Percentiles rank a stretch among this genome's conserved stretches.
Evolutionary conservation across 1,284 basidiomycete genomes (phyloP).

Genomic region (Hortiboletus rubellus): DNA sequence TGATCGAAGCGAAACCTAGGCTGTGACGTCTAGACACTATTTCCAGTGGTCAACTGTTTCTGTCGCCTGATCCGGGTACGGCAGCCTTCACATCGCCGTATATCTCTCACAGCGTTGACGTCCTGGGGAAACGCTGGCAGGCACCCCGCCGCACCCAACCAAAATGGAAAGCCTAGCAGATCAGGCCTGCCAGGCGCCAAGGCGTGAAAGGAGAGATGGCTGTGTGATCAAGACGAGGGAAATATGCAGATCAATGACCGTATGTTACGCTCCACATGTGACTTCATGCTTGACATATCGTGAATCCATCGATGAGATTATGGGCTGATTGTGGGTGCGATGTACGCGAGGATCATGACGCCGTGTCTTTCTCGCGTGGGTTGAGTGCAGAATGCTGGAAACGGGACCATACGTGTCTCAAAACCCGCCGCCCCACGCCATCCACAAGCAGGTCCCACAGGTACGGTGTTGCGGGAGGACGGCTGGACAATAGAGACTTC

Average conservation of each 20-base stretch:
- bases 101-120: neutral
- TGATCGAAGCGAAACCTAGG: neutral
- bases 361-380: conserved; percentile 14
- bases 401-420: neutral
- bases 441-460: conserved; percentile 5
- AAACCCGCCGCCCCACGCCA: conserved; percentile 21
- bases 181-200: neutral
- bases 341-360: conserved; percentile 14
- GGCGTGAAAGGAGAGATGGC: conserved; percentile 6
- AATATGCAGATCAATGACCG: conserved; percentile 15
- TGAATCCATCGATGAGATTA: conserved; percentile 21
- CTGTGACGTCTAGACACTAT: neutral
- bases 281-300: neutral
- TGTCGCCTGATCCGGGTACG: conserved; percentile 3
- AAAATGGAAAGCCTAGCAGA: conserved; percentile 7
- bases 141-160: conserved; percentile 1
- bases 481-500: neutral
- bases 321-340: conserved; percentile 8
- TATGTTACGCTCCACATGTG: conserved; percentile 6
- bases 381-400: neutral
- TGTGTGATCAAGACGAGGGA: conserved; percentile 13
- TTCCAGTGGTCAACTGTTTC: neutral
- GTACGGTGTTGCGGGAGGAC: neutral
- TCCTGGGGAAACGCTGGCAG: conserved; percentile 2
- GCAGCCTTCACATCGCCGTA: neutral